Conservation (phyloP, 257 asterid species). For the Apocynum venetum region DNA sequence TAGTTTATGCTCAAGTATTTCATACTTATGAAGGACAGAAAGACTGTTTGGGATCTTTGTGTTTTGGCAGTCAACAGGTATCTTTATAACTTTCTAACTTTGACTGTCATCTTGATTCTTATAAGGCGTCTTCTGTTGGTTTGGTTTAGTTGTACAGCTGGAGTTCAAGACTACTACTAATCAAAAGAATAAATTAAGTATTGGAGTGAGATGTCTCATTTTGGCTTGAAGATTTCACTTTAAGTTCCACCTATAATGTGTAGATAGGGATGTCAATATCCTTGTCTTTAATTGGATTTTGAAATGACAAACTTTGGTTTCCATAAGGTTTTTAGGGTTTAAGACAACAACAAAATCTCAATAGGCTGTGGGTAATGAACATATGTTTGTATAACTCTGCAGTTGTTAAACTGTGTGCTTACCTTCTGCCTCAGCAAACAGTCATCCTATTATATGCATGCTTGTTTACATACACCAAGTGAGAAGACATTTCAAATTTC, state of each 20-base stretch:
- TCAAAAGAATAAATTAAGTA: neutral
- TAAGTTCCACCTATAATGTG: neutral
- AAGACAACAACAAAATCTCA: neutral
- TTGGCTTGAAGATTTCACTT: neutral
- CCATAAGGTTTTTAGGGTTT: neutral
- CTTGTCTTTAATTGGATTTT: neutral
- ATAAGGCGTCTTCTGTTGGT: neutral
- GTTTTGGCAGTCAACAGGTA: neutral
- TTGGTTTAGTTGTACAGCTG: neutral
- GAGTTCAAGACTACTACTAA: neutral
- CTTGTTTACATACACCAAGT: neutral
- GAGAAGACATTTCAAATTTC: neutral
- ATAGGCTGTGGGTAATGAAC: neutral
- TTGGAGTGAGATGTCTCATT: neutral
- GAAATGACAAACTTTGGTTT: neutral
- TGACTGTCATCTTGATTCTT: neutral
- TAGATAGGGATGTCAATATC: neutral
- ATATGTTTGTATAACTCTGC: neutral
- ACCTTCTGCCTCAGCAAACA: constrained; percentile 4
- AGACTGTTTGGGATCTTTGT: neutral
- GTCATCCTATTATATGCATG: neutral
- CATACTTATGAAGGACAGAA: neutral
- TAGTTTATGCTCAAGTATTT: neutral
- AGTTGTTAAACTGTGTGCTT: neutral
- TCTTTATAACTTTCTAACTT: neutral